These are phyloP conservation scores for Pelargonium nanum DNA, from an alignment of 345 rosid genomes.

Conservation along the genomic window DNA sequence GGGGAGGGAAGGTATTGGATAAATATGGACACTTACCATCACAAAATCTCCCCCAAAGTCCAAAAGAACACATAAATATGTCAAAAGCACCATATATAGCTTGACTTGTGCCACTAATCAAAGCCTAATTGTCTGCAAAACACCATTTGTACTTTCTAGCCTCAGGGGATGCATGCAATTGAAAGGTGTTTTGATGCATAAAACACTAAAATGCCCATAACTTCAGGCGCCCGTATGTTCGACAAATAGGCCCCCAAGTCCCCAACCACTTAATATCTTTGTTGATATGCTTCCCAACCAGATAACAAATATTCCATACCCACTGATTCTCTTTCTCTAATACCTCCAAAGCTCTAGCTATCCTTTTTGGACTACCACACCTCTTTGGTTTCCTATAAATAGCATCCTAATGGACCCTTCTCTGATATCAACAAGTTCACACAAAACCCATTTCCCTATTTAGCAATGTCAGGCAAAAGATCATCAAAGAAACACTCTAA, in stretches of 20 bases:
- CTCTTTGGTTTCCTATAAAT: background rate
- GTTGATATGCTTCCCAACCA: background rate
- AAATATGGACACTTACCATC: too few species aligned
- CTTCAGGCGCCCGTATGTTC: too few species aligned
- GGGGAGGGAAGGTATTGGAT: too few species aligned
- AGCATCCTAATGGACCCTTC: background rate
- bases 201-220: background rate
- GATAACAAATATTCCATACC: background rate
- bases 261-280: background rate
- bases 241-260: too few species aligned
- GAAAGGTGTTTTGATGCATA: background rate
- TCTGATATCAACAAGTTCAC: background rate
- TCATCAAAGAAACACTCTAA: background rate
- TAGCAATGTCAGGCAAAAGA: background rate
- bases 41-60: too few species aligned
- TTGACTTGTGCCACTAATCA: too few species aligned
- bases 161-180: too few species aligned
- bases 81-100: too few species aligned
- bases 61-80: too few species aligned
- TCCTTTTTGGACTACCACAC: too few species aligned
- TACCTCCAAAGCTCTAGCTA: background rate
- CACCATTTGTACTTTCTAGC: too few species aligned
- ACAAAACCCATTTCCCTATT: background rate
- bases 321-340: background rate
- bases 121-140: too few species aligned